A percentile compares a stretch with the other conserved stretches of the same genome.
These are phyloP conservation scores for Elymus sibiricus DNA, from an alignment of 176 grass and related monocot species.

Conservation along the genomic window DNA sequence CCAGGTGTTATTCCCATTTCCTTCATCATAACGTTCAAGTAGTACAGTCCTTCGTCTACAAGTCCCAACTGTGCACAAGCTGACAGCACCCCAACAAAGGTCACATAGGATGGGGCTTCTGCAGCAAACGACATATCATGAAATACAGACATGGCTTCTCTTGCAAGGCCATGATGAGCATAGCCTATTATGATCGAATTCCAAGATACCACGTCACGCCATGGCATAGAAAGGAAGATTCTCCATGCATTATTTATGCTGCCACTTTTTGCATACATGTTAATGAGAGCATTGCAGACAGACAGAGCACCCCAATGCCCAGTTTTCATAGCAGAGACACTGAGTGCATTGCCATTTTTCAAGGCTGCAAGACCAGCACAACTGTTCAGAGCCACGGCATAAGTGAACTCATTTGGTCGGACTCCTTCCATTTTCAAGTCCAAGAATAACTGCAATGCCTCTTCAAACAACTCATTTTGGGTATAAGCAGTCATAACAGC, in stretches of 20 bases:
- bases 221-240: constrained; percentile 52
- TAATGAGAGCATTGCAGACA: constrained; percentile 65
- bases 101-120: constrained; percentile 55
- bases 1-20: constrained; percentile 57
- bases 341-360: constrained; percentile 59
- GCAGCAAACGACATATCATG: constrained; percentile 47
- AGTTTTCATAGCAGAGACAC: constrained; percentile 54
- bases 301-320: constrained; percentile 35
- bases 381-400: constrained; percentile 57
- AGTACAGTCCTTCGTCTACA: constrained; percentile 68
- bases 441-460: constrained; percentile 68
- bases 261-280: constrained; percentile 87
- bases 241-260: constrained; percentile 51
- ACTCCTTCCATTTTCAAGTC: constrained; percentile 54
- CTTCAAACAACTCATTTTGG: constrained; percentile 71
- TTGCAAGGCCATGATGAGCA: constrained; percentile 68
- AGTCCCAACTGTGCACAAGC: constrained; percentile 75
- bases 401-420: constrained; percentile 63
- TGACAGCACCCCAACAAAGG: constrained; percentile 70
- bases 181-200: constrained; percentile 68
- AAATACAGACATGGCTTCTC: constrained; percentile 49
- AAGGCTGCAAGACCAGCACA: constrained; percentile 70
- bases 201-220: constrained; percentile 61
- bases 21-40: constrained; percentile 71
- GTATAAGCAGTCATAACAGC: constrained; percentile 61